phyloP scores from a whole-genome alignment of 768 basidiomycete genomes.

The Serendipita sp. region DNA sequence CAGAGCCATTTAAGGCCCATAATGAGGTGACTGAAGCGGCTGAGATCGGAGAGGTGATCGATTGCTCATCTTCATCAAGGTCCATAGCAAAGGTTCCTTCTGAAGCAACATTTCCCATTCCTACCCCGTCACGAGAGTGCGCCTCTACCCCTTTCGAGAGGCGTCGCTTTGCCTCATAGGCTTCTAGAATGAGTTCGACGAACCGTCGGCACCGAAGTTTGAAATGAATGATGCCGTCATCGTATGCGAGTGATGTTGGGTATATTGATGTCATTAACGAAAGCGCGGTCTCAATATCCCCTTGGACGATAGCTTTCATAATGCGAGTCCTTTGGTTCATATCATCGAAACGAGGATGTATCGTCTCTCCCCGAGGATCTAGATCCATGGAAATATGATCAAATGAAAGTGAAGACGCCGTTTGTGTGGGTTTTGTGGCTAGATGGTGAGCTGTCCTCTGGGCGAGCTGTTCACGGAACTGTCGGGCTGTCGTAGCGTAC shows the following conservation, averaged over 20 bases:
- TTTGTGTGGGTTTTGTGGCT: neutral
- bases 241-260: slow-evolving; percentile 47
- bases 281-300: slow-evolving; percentile 57
- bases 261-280: slow-evolving; percentile 37
- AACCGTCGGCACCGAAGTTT: slow-evolving; percentile 74
- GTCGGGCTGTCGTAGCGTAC: slow-evolving; percentile 51
- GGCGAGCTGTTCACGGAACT: slow-evolving; percentile 39
- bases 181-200: slow-evolving; percentile 61
- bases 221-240: slow-evolving; percentile 58
- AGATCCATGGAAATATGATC: slow-evolving; percentile 2
- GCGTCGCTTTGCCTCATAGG: slow-evolving; percentile 31
- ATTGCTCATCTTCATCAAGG: slow-evolving; percentile 3
- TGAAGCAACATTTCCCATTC: neutral
- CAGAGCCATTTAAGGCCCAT: neutral
- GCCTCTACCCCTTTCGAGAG: slow-evolving; percentile 21
- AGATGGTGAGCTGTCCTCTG: neutral
- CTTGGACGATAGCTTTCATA: slow-evolving; percentile 47
- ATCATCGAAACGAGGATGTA: slow-evolving; percentile 22
- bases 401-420: neutral
- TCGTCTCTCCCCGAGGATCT: neutral
- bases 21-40: neutral
- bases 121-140: neutral
- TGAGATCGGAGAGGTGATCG: neutral
- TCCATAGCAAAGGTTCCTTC: slow-evolving; percentile 5
- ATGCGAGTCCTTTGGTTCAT: slow-evolving; percentile 56